Conservation (phyloP, 2,329 filamentous ascomycete genomes). For the Coleophoma crateriformis region DNA sequence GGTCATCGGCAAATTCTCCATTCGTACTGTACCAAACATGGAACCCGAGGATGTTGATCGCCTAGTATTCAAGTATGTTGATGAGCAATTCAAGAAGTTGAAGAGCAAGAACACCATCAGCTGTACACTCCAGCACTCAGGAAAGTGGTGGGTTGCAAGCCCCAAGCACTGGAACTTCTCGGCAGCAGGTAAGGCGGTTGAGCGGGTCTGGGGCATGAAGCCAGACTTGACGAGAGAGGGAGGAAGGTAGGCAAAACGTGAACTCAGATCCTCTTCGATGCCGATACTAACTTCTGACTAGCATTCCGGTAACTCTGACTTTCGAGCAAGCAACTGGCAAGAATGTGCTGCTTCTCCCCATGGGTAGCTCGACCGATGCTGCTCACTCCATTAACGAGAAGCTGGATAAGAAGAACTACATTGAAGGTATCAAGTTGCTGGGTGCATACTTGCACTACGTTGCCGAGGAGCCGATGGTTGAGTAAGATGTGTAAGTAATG, state of each 20-base stretch:
- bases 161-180: slow-evolving; percentile 99
- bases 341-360: slow-evolving; percentile 91
- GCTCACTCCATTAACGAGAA: slow-evolving; percentile 99
- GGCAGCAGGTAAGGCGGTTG: slow-evolving; percentile 90
- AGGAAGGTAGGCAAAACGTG: slow-evolving; percentile 57
- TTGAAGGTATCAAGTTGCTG: slow-evolving; percentile 93
- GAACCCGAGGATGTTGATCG: slow-evolving; percentile 84
- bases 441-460: slow-evolving; percentile 96
- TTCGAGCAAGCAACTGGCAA: slow-evolving; percentile 98
- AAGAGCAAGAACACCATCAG: slow-evolving; percentile 88
- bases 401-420: slow-evolving; percentile 94
- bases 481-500: not conserved
- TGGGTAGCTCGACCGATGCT: slow-evolving; percentile 95
- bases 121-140: slow-evolving; percentile 77
- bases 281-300: slow-evolving; percentile 29
- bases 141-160: slow-evolving; percentile 98
- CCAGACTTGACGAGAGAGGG: slow-evolving; percentile 96
- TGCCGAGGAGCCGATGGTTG: slow-evolving; percentile 69
- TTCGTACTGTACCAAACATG: slow-evolving; percentile 97
- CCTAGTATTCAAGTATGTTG: slow-evolving; percentile 76
- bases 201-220: slow-evolving; percentile 88
- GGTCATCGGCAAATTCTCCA: slow-evolving; percentile 97
- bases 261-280: slow-evolving; percentile 1
- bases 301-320: slow-evolving; percentile 92
- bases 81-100: slow-evolving; percentile 80